Evolutionary conservation across 2,329 filamentous ascomycete species (phyloP), one percentile per base, ranked within the genome.

Genomic region (Trichoderma atroviride): DNA sequence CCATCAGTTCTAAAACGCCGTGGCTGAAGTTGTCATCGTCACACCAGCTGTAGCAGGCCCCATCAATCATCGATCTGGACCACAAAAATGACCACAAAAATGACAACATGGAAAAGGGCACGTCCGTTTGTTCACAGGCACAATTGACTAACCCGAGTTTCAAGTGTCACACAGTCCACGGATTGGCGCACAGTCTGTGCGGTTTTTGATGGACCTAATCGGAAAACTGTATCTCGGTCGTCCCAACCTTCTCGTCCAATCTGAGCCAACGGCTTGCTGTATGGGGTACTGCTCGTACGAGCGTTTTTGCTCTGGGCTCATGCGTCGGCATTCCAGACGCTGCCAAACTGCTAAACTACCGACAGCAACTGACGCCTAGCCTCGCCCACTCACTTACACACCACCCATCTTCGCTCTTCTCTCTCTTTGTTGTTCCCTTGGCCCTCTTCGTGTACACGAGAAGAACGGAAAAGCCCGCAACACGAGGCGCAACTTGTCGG

Each of bases 1-100:
- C 61, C 47, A 35, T 40, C 22, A 55, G 61, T 64, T 43, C 19
- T 19, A 63, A 64, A 64, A 64, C 61, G 61, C 61, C 50, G 37
- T 64, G 61, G 61, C 61, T 64, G 47, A 55, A 24, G 52, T 19
- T 19, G 35, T 24, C 47, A 22, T 24, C 22, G 47, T 29, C 22
- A 24, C 52, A 29, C 52, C 24, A 27, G 22, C 13, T 16, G 47
- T n/a, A 55, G 52, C 11, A 5, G 4, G 27, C 27, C 52, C 55
- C 55, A 33, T 33, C 55, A n/a, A 56, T 33, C 27, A 33, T 43
- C 40, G 40, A 43, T 50, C 47, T 13, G 47, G 47, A 24, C 47
- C 47, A 22, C 47, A 50, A 22, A 50, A 50, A 50, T 50, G 47
- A 24, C 47, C 47, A 22, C 47, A 50, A 22, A 50, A 50, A 50